phyloP scores from a whole-genome alignment of 179 eudicot genomes.

The Silene coronaria region DNA sequence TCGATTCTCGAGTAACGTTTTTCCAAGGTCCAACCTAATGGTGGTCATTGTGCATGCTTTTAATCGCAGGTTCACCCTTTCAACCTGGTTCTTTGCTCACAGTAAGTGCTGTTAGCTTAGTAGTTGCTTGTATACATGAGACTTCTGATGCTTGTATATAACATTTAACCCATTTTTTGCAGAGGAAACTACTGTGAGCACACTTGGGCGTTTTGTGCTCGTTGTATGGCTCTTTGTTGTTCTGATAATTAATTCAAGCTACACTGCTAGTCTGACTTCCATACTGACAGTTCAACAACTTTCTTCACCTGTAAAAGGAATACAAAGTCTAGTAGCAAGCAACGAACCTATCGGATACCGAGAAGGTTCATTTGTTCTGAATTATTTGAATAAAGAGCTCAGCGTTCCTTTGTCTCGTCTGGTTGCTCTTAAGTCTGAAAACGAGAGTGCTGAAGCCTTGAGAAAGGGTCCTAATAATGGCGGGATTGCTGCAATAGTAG shows the following conservation, averaged over 20 bases:
- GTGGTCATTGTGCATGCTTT: neutral
- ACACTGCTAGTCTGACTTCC: conserved; percentile 79
- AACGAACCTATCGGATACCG: conserved; percentile 60
- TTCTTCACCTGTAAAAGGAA: conserved; percentile 59
- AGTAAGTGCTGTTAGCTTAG: conserved; percentile 37
- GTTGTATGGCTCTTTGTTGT: conserved; percentile 75
- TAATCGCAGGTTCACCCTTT: conserved; percentile 73
- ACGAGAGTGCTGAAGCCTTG: conserved; percentile 47
- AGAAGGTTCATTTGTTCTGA: conserved; percentile 55
- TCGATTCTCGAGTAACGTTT: neutral
- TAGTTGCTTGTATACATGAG: conserved; percentile 1
- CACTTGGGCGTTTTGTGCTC: conserved; percentile 59
- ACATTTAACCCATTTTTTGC: conserved; percentile 22
- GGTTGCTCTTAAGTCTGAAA: conserved; percentile 50
- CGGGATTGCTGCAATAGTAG: conserved; percentile 72
- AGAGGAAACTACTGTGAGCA: conserved; percentile 71
- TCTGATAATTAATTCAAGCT: conserved; percentile 64
- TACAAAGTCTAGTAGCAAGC: conserved; percentile 40
- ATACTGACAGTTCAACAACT: conserved; percentile 75
- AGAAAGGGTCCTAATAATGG: conserved; percentile 59
- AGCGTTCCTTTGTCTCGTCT: conserved; percentile 49
- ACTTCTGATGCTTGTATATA: conserved; percentile 5
- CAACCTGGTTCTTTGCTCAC: conserved; percentile 63
- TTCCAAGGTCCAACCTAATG: neutral
- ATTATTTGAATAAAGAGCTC: conserved; percentile 49